A percentile compares a stretch with the other conserved stretches of the same genome.
Evolutionary conservation across 805 yeast species (phyloP).

Genomic region (Metschnikowia santaceciliae): DNA sequence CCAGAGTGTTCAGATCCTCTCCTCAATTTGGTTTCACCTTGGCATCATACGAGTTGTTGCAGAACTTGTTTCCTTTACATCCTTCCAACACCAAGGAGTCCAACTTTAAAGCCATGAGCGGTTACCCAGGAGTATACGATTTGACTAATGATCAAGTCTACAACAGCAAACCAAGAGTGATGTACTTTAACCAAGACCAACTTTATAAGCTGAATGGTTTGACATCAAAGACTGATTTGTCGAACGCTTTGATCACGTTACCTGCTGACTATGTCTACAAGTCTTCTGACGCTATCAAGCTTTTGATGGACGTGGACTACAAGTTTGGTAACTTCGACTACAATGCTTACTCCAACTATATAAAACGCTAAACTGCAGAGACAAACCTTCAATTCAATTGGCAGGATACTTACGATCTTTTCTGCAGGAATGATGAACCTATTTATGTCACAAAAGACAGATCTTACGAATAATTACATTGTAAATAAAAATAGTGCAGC

Average conservation of each 20-base stretch:
- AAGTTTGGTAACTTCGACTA: constrained; percentile 55
- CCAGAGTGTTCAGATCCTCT: constrained; percentile 89
- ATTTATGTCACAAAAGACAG: constrained; percentile 1
- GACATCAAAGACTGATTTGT: constrained; percentile 23
- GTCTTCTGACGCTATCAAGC: constrained; percentile 57
- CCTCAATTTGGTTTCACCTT: constrained; percentile 97
- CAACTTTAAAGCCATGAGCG: constrained; percentile 40
- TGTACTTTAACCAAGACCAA: constrained; percentile 34
- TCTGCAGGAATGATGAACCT: not conserved
- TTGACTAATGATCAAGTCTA: constrained; percentile 40
- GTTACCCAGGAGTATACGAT: constrained; percentile 44
- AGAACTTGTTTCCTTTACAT: constrained; percentile 69
- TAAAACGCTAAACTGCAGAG: constrained; percentile 18
- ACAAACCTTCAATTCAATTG: not conserved
- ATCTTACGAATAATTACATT: not conserved
- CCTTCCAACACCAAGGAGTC: constrained; percentile 43
- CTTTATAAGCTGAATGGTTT: constrained; percentile 32
- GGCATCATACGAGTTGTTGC: constrained; percentile 94
- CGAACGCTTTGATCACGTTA: constrained; percentile 39
- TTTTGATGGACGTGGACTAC: constrained; percentile 59
- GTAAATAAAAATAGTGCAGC: not conserved
- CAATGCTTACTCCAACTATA: constrained; percentile 41
- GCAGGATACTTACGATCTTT: not conserved
- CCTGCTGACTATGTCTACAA: constrained; percentile 49
- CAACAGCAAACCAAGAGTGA: constrained; percentile 32